Evolutionary conservation across 495 filamentous ascomycete species (phyloP), one percentile per base, ranked within the genome.

Genomic region (Polyplosphaeria fusca): DNA sequence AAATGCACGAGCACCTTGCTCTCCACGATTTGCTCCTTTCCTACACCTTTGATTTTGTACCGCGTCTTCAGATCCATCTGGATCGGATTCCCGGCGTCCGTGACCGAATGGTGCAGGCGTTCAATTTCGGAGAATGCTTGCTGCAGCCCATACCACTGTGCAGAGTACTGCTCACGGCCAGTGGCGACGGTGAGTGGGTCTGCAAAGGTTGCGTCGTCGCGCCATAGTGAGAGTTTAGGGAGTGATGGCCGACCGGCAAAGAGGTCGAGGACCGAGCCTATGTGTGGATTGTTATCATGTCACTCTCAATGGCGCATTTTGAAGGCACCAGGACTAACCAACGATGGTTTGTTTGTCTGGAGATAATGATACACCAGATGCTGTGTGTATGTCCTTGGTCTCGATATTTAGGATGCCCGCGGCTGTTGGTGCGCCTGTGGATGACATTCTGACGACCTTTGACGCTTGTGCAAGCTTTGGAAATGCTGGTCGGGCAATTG

Each of bases 261-360:
- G 44, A 85, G 71, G 76, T 83, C 81, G 24, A 84, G 69, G 19
- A 84, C 73, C 63, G 72, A 76, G 35, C 79, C n/a, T n/a, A n/a
- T n/a, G n/a, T n/a, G n/a, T n/a, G n/a, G n/a, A n/a, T n/a, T n/a
- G n/a, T n/a, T n/a, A n/a, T n/a, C n/a, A n/a, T n/a, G n/a, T n/a
- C n/a, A n/a, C n/a, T n/a, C n/a, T n/a, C n/a, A n/a, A n/a, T n/a
- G n/a, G n/a, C n/a, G n/a, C n/a, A n/a, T n/a, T n/a, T n/a, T n/a
- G n/a, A n/a, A n/a, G n/a, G n/a, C n/a, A n/a, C n/a, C n/a, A n/a
- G n/a, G n/a, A n/a, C n/a, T n/a, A n/a, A n/a, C n/a, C 78, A 19
- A 82, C 76, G 48, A 83, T 38, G 5, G 79, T 68, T 39, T 74
- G 73, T 55, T 83, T 77, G 13, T 74, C 47, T 3, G 68, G 40